Evolutionary conservation across 169 alveolate species (phyloP).

Genomic region (Plasmodium billcollinsi): DNA sequence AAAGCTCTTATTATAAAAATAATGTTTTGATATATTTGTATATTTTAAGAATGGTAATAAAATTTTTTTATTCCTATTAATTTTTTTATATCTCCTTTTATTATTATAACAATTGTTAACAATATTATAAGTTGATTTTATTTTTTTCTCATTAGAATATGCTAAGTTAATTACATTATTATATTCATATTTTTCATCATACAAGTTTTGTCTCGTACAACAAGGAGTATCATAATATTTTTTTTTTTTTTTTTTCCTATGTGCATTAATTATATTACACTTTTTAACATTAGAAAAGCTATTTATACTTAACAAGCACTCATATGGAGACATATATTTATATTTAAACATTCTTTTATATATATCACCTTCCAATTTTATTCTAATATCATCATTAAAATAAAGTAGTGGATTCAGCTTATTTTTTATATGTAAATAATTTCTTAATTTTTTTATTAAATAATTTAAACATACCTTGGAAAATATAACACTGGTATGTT

Average conservation of each 20-base stretch:
- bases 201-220: background rate
- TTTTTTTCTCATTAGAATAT: background rate
- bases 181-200: background rate
- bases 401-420: conserved; percentile 38
- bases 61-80: background rate
- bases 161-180: background rate
- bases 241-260: background rate
- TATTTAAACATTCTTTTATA: conserved; percentile 18
- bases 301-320: conserved; percentile 9
- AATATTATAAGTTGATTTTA: background rate
- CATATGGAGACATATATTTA: conserved; percentile 42
- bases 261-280: background rate
- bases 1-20: background rate
- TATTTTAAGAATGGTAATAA: background rate
- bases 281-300: too few species aligned
- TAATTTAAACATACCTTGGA: conserved; percentile 62
- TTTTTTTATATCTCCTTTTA: background rate
- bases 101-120: background rate
- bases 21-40: background rate
- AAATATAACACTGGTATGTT: conserved; percentile 37
- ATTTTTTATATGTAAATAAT: conserved; percentile 23
- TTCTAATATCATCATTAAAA: conserved; percentile 25
- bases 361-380: background rate
- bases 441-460: conserved; percentile 37
- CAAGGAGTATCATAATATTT: background rate